Evolutionary conservation across 2,329 filamentous ascomycete genomes (phyloP).

Genomic region (Zymoseptoria passerinii): DNA sequence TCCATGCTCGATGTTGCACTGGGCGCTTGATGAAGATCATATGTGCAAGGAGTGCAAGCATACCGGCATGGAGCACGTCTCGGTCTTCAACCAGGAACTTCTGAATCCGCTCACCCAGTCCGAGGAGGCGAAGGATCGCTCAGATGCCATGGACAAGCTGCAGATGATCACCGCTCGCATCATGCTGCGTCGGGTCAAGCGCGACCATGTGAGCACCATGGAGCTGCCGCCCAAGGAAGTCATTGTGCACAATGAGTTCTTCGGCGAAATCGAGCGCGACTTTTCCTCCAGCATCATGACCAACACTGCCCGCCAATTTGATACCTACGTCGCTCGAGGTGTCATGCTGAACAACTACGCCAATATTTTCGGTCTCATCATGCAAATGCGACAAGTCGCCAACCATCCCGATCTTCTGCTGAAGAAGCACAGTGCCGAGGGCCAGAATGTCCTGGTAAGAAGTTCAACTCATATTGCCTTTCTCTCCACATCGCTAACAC

Average conservation of each 20-base stretch:
- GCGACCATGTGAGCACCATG: conserved; percentile 88
- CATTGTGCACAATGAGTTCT: conserved; percentile 87
- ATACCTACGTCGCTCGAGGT: conserved; percentile 89
- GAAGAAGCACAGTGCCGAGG: conserved; percentile 76
- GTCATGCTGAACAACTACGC: conserved; percentile 94
- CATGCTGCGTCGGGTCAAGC: conserved; percentile 92
- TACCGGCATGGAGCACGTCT: conserved; percentile 59
- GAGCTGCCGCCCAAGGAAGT: conserved; percentile 94
- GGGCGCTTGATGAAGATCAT: conserved; percentile 65
- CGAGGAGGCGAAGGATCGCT: conserved; percentile 47
- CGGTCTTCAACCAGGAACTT: conserved; percentile 89
- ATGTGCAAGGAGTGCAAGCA: conserved; percentile 64
- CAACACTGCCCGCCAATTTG: conserved; percentile 77
- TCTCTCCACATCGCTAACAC: too few relatives aligned
- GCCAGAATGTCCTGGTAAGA: conserved; percentile 72
- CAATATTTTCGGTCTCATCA: conserved; percentile 97
- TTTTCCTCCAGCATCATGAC: conserved; percentile 95
- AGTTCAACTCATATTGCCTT: too few relatives aligned
- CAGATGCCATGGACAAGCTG: conserved; percentile 68
- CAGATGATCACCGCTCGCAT: conserved; percentile 84
- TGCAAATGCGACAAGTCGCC: conserved; percentile 97
- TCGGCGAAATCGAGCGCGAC: conserved; percentile 91
- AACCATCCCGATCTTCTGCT: conserved; percentile 92
- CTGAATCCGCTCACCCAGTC: conserved; percentile 61
- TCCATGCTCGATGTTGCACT: conserved; percentile 71